These are phyloP conservation scores for Phytophthora kernoviae DNA, from an alignment of 352 stramenopile species.

Conservation along the genomic window DNA sequence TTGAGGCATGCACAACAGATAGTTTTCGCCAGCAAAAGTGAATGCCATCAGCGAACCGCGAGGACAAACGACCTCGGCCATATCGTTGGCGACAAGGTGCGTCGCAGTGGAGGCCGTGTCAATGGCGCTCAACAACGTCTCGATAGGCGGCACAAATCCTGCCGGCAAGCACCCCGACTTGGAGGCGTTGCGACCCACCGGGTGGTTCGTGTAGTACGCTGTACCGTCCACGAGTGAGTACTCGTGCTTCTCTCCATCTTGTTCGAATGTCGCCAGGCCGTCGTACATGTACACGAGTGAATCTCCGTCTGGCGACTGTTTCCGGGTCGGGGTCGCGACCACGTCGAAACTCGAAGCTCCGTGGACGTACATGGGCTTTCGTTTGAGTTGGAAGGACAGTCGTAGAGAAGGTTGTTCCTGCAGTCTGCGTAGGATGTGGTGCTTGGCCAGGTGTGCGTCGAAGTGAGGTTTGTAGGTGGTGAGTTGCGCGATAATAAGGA, in stretches of 20 bases:
- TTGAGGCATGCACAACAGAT: constrained; percentile 33
- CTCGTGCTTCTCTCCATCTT: constrained; percentile 33
- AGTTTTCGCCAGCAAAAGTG: constrained; percentile 36
- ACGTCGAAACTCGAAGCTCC: constrained; percentile 34
- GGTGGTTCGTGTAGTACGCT: constrained; percentile 33
- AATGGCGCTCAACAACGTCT: constrained; percentile 22
- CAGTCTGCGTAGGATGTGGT: constrained; percentile 31
- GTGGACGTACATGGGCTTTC: constrained; percentile 41
- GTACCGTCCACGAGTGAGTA: constrained; percentile 45
- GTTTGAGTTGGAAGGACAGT: constrained; percentile 39
- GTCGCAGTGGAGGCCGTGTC: constrained; percentile 12
- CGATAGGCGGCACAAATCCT: constrained; percentile 22
- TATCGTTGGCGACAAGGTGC: constrained; percentile 6
- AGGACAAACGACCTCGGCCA: constrained; percentile 1
- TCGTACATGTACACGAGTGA: constrained; percentile 45
- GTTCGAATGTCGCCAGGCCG: constrained; percentile 32
- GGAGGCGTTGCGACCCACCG: constrained; percentile 6
- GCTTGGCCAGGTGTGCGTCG: constrained; percentile 31
- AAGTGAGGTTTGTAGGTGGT: constrained; percentile 30
- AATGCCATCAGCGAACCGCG: constrained; percentile 18
- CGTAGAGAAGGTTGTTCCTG: constrained; percentile 24
- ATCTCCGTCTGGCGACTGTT: neutral
- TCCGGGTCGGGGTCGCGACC: constrained; percentile 16
- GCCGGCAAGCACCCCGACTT: constrained; percentile 27
- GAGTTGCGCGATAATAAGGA: constrained; percentile 16